These are phyloP conservation scores for Schizosaccharomyces osmophilus DNA, from an alignment of 805 yeast genomes.

Conservation along the genomic window DNA sequence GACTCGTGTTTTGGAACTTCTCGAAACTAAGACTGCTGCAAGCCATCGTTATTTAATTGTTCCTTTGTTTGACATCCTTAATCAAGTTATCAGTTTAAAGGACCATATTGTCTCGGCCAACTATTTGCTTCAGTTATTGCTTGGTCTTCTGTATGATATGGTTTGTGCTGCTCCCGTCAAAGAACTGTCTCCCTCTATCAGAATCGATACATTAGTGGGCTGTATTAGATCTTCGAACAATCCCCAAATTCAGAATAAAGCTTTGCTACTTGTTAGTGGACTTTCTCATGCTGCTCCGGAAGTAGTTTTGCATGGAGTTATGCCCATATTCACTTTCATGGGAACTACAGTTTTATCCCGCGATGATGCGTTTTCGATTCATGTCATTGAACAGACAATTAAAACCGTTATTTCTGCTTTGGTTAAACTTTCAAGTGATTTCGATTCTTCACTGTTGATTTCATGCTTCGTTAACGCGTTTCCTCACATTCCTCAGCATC, in stretches of 20 bases:
- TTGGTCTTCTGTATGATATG: background rate
- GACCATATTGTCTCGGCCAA: background rate
- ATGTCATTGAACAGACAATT: slow-evolving; percentile 80
- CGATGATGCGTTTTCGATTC: slow-evolving; percentile 84
- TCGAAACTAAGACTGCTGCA: slow-evolving; percentile 25
- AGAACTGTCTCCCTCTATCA: slow-evolving; percentile 38
- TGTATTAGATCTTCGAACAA: slow-evolving; percentile 72
- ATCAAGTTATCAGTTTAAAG: background rate
- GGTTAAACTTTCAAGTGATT: slow-evolving; percentile 7
- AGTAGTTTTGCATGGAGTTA: slow-evolving; percentile 74
- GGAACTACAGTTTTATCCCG: slow-evolving; percentile 93
- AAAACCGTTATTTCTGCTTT: slow-evolving; percentile 77
- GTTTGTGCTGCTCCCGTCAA: slow-evolving; percentile 8
- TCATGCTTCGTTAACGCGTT: slow-evolving; percentile 86
- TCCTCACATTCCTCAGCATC: slow-evolving; percentile 85
- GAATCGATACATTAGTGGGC: slow-evolving; percentile 78
- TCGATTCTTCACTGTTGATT: slow-evolving; percentile 22
- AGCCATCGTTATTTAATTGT: slow-evolving; percentile 12
- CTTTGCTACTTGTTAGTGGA: slow-evolving; percentile 63
- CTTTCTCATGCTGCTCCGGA: slow-evolving; percentile 79
- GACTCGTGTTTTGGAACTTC: slow-evolving; percentile 53
- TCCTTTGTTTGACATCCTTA: slow-evolving; percentile 16
- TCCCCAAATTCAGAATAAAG: slow-evolving; percentile 83
- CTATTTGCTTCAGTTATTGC: slow-evolving; percentile 1
- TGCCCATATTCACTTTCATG: slow-evolving; percentile 99